Evolutionary conservation across 176 grass and related monocot species (phyloP).

Genomic region (Cocos nucifera): DNA sequence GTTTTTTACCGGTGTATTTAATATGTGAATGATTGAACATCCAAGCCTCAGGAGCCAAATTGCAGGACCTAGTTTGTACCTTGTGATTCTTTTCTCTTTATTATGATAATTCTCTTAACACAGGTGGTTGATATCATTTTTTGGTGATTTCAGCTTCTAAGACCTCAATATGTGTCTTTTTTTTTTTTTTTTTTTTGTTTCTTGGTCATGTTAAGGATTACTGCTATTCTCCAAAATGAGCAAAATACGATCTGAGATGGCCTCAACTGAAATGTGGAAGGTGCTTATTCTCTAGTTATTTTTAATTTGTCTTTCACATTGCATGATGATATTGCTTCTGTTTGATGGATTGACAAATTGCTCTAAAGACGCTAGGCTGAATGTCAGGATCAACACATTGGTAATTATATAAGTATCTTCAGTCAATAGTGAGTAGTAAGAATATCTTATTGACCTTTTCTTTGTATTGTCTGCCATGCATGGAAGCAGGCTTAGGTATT

Average conservation of each 20-base stretch:
- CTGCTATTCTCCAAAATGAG: slow-evolving; percentile 95
- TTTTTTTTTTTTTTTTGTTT: slow-evolving; percentile 28
- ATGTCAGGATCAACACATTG: too few relatives aligned
- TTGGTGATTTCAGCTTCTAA: background rate
- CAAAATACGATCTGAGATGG: slow-evolving; percentile 91
- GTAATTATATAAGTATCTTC: too few relatives aligned
- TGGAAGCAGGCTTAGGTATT: too few relatives aligned
- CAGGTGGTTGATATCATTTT: background rate
- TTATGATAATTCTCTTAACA: background rate
- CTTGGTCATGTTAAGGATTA: slow-evolving; percentile 43
- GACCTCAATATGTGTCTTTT: background rate
- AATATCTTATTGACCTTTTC: too few relatives aligned
- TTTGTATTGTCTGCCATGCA: too few relatives aligned
- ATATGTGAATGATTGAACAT: too few relatives aligned
- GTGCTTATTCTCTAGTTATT: slow-evolving; percentile 37
- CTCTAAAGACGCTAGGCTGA: too few relatives aligned
- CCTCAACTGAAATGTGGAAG: slow-evolving; percentile 93
- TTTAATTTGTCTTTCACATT: slow-evolving; percentile 6
- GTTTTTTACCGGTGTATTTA: too few relatives aligned
- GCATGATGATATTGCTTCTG: background rate
- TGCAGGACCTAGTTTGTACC: too few relatives aligned
- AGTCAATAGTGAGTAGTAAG: too few relatives aligned
- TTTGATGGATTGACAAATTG: too few relatives aligned
- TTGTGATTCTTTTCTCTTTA: background rate
- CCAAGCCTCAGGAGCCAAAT: too few relatives aligned